These are phyloP conservation scores for Rosellinia necatrix DNA, from an alignment of 2,329 filamentous ascomycete genomes.

Conservation along the genomic window DNA sequence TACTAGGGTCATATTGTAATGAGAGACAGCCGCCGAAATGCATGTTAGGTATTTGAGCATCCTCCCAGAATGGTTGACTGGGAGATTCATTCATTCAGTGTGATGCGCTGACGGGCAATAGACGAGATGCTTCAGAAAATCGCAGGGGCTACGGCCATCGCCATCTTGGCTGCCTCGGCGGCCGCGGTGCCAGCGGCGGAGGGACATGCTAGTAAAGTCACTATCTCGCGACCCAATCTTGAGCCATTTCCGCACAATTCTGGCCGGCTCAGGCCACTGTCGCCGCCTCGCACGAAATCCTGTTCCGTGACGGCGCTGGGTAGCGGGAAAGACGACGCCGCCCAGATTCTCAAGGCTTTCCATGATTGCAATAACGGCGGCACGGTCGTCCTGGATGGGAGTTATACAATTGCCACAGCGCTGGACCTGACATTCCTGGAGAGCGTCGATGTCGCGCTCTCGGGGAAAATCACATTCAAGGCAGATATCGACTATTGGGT, in stretches of 20 bases:
- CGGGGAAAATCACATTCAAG: conserved; percentile 64
- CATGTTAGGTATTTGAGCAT: background rate
- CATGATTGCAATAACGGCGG: conserved; percentile 66
- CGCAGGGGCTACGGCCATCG: conserved; percentile 2
- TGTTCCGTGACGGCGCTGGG: conserved; percentile 24
- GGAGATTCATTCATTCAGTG: background rate
- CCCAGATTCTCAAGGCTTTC: conserved; percentile 56
- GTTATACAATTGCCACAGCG: conserved; percentile 66
- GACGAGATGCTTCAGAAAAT: conserved; percentile 13
- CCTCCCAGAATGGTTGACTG: too few species aligned
- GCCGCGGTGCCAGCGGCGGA: conserved; percentile 4
- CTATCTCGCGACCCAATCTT: conserved; percentile 24
- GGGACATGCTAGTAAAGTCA: background rate
- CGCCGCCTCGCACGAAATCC: conserved; percentile 15
- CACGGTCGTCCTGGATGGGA: conserved; percentile 61
- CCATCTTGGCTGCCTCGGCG: conserved; percentile 8
- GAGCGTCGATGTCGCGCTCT: conserved; percentile 63
- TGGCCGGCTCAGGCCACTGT: conserved; percentile 21
- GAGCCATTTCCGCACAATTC: conserved; percentile 27
- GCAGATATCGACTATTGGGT: conserved; percentile 72
- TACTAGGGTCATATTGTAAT: background rate
- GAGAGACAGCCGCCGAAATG: background rate
- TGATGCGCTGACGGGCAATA: background rate
- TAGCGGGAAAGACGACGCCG: conserved; percentile 32
- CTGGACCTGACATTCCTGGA: conserved; percentile 68